Evolutionary conservation across 176 grass and related monocot genomes (phyloP), one percentile per base, ranked within the genome.

Genomic region (Carex pumila): DNA sequence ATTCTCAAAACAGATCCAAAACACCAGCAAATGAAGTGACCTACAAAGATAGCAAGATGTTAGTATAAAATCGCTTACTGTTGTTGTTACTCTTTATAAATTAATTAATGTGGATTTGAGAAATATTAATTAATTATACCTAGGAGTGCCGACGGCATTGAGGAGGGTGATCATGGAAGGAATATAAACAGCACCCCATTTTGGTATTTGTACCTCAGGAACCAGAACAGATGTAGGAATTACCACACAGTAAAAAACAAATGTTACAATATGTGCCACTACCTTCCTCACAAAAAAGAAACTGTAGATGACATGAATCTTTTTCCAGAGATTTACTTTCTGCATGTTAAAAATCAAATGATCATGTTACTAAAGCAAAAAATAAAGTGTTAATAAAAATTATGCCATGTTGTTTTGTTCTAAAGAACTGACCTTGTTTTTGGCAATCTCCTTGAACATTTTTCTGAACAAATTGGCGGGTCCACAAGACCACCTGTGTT

Each of bases 1-100:
- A 87, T 95, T 95, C 88, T 95, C 93, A 37, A 95, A 95, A 14
- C 92, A 88, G 45, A 90, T 84, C 93, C 93, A 95, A 53, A 95
- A 92, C 19, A 95, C 84, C 72, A 95, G 72, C 61, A 45, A 45
- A 8, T 45, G 43, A 45, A 45, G 43, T 3, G 88, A 95, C 85
- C 93, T 95, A 82, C 88, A 85, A 61, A 29, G 77, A 82, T 83
- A 12, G 29, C 61, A 45, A 66, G 37, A 19, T 80, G 22, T 87
- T 56, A 79, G 22, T 72, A 10, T 71, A 34, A 56, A 34, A 56
- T 49, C 13, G 43, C 56, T 37, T 45, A 30, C 19, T 62, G 7
- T 39, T 29, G 37, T 69, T 17, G 10, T 83, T 34, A 54, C 59
- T 19, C 1, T 65, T 34, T 4, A 30, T 59, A 32, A 39, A 86